Evolutionary conservation across 192 early-diverging fungal species (phyloP), one percentile per base, ranked within the genome.

Genomic region (Coemansia umbellata): DNA sequence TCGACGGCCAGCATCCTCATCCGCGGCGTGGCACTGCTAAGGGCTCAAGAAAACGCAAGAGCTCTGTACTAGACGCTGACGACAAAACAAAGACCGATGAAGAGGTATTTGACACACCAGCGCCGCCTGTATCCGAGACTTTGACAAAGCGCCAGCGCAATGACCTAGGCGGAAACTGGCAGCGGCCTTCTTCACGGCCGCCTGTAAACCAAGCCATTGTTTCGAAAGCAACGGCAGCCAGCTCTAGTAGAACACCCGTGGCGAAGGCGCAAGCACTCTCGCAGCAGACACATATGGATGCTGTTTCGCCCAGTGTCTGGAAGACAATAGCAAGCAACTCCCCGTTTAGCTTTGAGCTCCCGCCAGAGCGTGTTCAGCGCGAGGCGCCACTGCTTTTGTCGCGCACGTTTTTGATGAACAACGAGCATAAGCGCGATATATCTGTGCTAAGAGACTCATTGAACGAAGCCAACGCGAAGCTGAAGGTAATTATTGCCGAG

Each of bases 361-460:
- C 62, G 4, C 42, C 63, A 6, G 42, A 32, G 21, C 55, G 45
- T 5, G 26, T 31, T n/a, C 3, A 8, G 19, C 50, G 26, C 18
- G 41, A 45, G 11, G 22, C 41, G 9, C 48, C 69, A n/a, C 50
- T 74, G 53, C 44, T 17, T 18, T 58, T 65, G 22, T 35, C 54
- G 3, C 56, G 43, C 22, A 39, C 66, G 11, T 43, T 63, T 9
- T 23, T 51, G 19, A 24, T 31, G 47, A 31, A 45, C 36, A 60
- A 55, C 37, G 64, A 68, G 10, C 58, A 68, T 9, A 42, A 55
- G 17, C 40, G 50, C 22, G 62, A 63, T 21, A 58, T 74, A 19
- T 48, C 50, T 8, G 55, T 60, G 42, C 62, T 78, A 13, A 60
- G 63, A 6, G 66, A 58, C 1, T 37, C 69, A 11, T 42, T 82